These are phyloP conservation scores for Sphaerobolus stellatus DNA, from an alignment of 1,284 basidiomycete genomes.

Conservation along the genomic window DNA sequence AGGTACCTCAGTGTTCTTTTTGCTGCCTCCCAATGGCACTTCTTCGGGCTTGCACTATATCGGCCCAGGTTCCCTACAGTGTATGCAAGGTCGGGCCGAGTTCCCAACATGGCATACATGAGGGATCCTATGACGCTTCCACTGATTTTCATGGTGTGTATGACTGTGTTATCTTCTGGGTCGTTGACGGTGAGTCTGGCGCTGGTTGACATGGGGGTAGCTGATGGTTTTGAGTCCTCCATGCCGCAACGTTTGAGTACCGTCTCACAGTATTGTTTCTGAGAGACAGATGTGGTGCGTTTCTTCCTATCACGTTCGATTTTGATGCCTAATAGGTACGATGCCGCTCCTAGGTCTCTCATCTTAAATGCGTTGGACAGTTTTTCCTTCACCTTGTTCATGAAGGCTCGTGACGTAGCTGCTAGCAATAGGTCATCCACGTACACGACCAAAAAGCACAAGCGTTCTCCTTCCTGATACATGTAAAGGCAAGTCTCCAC, in stretches of 20 bases:
- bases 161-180: slow-evolving; percentile 16
- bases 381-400: not conserved
- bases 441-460: slow-evolving; percentile 10
- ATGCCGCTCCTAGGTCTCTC: slow-evolving; percentile 16
- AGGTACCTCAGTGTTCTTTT: slow-evolving; percentile 7
- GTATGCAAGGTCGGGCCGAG: slow-evolving; percentile 11
- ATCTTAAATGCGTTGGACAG: slow-evolving; percentile 5
- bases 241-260: slow-evolving; percentile 9
- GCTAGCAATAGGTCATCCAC: slow-evolving; percentile 13
- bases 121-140: slow-evolving; percentile 11
- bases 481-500: slow-evolving; percentile 14
- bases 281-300: slow-evolving; percentile 2
- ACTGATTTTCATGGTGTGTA: slow-evolving; percentile 5
- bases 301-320: not conserved
- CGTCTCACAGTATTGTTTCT: slow-evolving; percentile 6
- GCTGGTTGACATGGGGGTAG: slow-evolving; percentile 6
- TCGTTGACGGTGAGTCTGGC: not conserved
- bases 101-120: slow-evolving; percentile 21
- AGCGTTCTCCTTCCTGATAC: not conserved
- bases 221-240: slow-evolving; percentile 1
- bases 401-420: slow-evolving; percentile 6
- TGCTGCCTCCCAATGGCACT: slow-evolving; percentile 7
- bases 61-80: slow-evolving; percentile 7
- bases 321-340: slow-evolving; percentile 13
- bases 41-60: not conserved